Base-by-base conservation (phyloP, 805 yeast genomes). In the Kodamaea leandrae region DNA sequence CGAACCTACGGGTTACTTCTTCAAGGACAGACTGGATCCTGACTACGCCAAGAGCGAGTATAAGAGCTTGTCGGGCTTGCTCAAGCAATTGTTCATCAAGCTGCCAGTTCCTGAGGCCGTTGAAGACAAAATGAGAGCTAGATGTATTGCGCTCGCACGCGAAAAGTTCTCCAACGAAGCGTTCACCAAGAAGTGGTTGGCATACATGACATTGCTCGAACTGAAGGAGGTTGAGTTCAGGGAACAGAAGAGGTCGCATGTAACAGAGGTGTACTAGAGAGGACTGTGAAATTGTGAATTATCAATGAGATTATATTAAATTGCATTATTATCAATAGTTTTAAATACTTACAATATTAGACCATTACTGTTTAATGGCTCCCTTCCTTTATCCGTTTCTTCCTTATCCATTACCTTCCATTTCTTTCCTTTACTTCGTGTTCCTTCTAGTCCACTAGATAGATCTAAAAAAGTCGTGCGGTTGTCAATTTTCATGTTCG, bases 1-100 rank as follows among this genome's bases (percentile, higher is more conserved):
- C 32, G 29, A 44, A 47, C 76, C 77, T 43, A 73, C 87, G 0
- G 98, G 98, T 0, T 83, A 85, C 53, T 84, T 89, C 60, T 93
- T 91, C 68, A 78, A 74, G 46, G 78, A 83, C 48, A 61, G 63
- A 9, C 59, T 60, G 5, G 97, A 90, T 56, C 95, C 96, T 1
- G 96, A 86, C 58, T 82, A 56, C 51, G 30, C 27, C 2, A 34
- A 36, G 13, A 39, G 43, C 4, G 33, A 54, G n/a, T 76, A 62
- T 55, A 76, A 78, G 1, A 54, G 68, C 1, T 67, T 91, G 37
- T 51, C 68, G n/a, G 71, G 71, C 7, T 66, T 77, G 5, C 71
- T 91, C 18, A 40, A 50, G 2, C 51, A 61, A 30, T 74, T 77
- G 3, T 65, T 72, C 25, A 51, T 69, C 8, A 57, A 74, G 21